Evolutionary conservation across 2,329 filamentous ascomycete species (phyloP), one percentile per base, ranked within the genome.

Genomic region (Sodiomyces alkalinus): DNA sequence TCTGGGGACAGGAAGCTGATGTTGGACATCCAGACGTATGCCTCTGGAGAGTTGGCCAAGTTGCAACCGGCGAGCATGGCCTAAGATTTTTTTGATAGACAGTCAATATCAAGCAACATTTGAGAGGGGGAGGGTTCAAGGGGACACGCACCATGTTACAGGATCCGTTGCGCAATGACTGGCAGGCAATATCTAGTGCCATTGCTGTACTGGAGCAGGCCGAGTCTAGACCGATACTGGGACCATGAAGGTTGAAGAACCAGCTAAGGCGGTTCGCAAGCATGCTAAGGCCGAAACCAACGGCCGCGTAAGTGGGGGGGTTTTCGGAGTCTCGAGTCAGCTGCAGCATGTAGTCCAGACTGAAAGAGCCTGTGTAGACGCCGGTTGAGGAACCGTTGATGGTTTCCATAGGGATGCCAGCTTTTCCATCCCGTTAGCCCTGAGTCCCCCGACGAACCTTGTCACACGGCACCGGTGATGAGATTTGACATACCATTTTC

Each of bases 401-500:
- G 0, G 17, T 19, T 7, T 36, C 31, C 2, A 40, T 23, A 3
- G 28, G 10, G 4, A 24, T 6, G 1, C 45, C 44, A 3, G 34
- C 34, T 44, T 41, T 17, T 49, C 43, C 20, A 47, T n/a, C n/a
- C n/a, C n/a, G n/a, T n/a, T n/a, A n/a, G n/a, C n/a, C n/a, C n/a
- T n/a, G n/a, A n/a, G n/a, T n/a, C n/a, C n/a, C n/a, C n/a, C n/a
- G n/a, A n/a, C n/a, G 38, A 6, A 41, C 33, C 24, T 49, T 41
- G 22, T 42, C 13, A 42, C 26, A 9, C 41, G 32, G 9, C 43
- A 34, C 18, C 47, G 43, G 28, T 47, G 45, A 12, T 55, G 6
- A 62, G 63, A 6, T 65, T 45, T 33, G 63, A 67, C 6, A 67
- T 62, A 11, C 60, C 2, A 0, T 33, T 30, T 6, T 47, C 44